phyloP scores from a whole-genome alignment of 1,284 basidiomycete genomes.

The Coniferiporia sulphurascens region DNA sequence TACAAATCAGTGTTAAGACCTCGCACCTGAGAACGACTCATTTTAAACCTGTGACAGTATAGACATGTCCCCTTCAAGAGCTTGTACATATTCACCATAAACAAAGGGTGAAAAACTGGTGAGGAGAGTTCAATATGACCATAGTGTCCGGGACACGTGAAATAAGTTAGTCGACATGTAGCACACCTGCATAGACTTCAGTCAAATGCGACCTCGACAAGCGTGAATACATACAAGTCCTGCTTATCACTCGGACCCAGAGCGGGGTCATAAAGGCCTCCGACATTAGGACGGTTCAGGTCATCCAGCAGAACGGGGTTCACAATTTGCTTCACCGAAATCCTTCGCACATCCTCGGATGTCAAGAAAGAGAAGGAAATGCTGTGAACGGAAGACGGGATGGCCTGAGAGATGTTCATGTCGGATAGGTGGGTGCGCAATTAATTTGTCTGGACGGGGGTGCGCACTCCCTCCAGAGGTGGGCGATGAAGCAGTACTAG shows the following conservation, averaged over 20 bases:
- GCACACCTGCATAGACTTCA: conserved; percentile 62
- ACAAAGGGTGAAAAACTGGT: conserved; percentile 95
- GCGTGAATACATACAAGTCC: conserved; percentile 71
- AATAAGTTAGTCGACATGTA: conserved; percentile 90
- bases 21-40: conserved; percentile 71
- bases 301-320: conserved; percentile 95
- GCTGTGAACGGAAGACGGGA: conserved; percentile 80
- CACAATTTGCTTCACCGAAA: conserved; percentile 95
- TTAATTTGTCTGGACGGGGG: no score
- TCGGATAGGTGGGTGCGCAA: neutral
- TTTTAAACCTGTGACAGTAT: conserved; percentile 94
- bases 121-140: conserved; percentile 98
- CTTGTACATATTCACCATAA: conserved; percentile 91
- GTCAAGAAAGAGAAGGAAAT: conserved; percentile 95
- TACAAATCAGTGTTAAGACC: neutral
- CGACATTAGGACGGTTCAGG: conserved; percentile 85
- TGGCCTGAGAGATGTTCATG: conserved; percentile 93
- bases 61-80: conserved; percentile 89
- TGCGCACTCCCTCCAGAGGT: no score
- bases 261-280: conserved; percentile 94
- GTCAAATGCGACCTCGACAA: conserved; percentile 3
- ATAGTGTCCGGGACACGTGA: conserved; percentile 96
- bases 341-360: conserved; percentile 84
- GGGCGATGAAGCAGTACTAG: no score
- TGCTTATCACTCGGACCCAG: conserved; percentile 86